Conservation (phyloP, 2,329 filamentous ascomycete species). For the Aspergillus aculeatinus region DNA sequence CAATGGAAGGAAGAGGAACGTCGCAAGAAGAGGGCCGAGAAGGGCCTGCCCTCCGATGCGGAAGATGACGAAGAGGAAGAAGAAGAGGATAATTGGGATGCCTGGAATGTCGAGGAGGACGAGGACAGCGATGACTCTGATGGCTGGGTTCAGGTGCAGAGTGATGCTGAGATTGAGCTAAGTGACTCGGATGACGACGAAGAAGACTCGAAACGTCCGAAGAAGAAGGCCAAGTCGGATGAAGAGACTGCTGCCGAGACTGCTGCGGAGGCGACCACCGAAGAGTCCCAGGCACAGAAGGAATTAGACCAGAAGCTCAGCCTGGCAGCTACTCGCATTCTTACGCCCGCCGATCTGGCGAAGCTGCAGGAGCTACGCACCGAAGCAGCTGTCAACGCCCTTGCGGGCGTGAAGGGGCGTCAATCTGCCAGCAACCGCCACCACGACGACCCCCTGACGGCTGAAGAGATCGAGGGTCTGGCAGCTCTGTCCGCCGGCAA, state of each 20-base stretch:
- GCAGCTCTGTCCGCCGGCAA: constrained; percentile 70
- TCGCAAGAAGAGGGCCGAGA: constrained; percentile 68
- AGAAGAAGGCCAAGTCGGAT: constrained; percentile 62
- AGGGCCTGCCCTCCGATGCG: constrained; percentile 63
- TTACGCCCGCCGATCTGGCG: constrained; percentile 92
- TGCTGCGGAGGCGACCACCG: constrained; percentile 40
- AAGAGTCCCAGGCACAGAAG: constrained; percentile 39
- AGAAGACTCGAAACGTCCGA: constrained; percentile 51
- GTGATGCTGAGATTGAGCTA: constrained; percentile 73
- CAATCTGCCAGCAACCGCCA: constrained; percentile 58
- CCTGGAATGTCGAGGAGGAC: constrained; percentile 62
- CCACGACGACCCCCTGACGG: constrained; percentile 83
- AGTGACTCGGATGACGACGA: constrained; percentile 77
- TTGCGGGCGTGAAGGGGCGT: constrained; percentile 42
- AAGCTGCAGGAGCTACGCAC: constrained; percentile 87
- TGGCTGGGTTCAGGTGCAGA: constrained; percentile 89
- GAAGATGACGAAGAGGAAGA: constrained; percentile 61
- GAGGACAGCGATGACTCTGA: constrained; percentile 69
- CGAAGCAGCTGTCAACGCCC: constrained; percentile 67
- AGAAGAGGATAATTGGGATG: constrained; percentile 54
- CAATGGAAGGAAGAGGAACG: constrained; percentile 92
- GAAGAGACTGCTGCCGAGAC: not conserved
- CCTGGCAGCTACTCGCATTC: constrained; percentile 87
- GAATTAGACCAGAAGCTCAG: constrained; percentile 43
- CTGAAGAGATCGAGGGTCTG: constrained; percentile 86